phyloP scores from a whole-genome alignment of 148 eudicot species.

The Diospyros lotus region DNA sequence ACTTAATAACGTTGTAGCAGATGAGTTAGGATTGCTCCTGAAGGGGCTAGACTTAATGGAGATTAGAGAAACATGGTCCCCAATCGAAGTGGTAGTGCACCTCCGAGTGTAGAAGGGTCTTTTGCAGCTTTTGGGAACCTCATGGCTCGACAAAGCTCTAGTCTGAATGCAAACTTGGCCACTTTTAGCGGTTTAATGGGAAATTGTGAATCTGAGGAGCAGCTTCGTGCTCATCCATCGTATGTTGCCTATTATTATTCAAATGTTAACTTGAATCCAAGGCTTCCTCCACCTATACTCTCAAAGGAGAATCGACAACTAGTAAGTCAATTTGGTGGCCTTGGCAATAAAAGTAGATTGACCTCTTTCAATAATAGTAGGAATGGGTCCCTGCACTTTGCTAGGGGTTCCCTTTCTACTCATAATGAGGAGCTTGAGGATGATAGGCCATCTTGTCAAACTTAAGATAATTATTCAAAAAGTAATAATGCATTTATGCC shows the following conservation, averaged over 20 bases:
- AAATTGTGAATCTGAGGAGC: slow-evolving; percentile 25
- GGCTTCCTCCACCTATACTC: slow-evolving; percentile 28
- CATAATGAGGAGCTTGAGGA: slow-evolving; percentile 72
- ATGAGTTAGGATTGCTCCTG: slow-evolving; percentile 51
- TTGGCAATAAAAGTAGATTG: slow-evolving; percentile 24
- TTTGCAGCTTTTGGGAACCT: slow-evolving; percentile 47
- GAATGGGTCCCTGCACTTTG: slow-evolving; percentile 30
- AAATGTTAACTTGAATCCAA: slow-evolving; percentile 29
- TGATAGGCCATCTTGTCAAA: slow-evolving; percentile 46
- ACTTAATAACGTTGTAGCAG: slow-evolving; percentile 31
- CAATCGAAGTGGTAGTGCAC: slow-evolving; percentile 66
- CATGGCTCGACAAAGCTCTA: slow-evolving; percentile 24
- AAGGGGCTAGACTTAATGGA: slow-evolving; percentile 36
- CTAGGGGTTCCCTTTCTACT: slow-evolving; percentile 50
- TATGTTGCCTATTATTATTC: slow-evolving; percentile 24
- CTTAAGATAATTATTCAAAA: slow-evolving; percentile 33
- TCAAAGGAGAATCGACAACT: slow-evolving; percentile 24
- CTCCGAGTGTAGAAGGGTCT: slow-evolving; percentile 75
- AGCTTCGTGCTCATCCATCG: slow-evolving; percentile 28
- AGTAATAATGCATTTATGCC: slow-evolving; percentile 23
- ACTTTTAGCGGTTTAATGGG: slow-evolving; percentile 16
- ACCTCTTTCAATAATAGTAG: slow-evolving; percentile 33
- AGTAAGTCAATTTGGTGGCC: slow-evolving; percentile 8
- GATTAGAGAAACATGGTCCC: slow-evolving; percentile 35
- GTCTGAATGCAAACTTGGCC: slow-evolving; percentile 22